Evolutionary conservation across 306 rosid species (phyloP).

Genomic region (Fagus crenata): DNA sequence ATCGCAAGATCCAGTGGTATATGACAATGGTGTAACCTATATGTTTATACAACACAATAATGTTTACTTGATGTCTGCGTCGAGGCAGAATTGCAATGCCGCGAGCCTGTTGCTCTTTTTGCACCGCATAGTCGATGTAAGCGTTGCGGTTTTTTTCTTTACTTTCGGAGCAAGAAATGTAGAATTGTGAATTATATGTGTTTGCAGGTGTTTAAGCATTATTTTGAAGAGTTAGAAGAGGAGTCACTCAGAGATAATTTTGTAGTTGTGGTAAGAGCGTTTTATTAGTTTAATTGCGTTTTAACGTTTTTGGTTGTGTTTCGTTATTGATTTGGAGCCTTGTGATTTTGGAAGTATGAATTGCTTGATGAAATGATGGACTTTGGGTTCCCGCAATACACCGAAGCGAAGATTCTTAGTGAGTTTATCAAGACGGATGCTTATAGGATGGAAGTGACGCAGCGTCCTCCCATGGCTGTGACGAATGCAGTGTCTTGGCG

Average conservation of each 20-base stretch:
- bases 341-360: slow-evolving; percentile 67
- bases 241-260: slow-evolving; percentile 97
- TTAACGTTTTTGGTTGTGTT: too few relatives aligned
- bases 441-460: slow-evolving; percentile 93
- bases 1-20: slow-evolving; percentile 88
- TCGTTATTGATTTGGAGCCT: not conserved
- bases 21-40: slow-evolving; percentile 84
- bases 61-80: slow-evolving; percentile 83
- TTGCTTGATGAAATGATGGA: slow-evolving; percentile 98
- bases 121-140: slow-evolving; percentile 89
- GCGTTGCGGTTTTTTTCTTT: slow-evolving; percentile 13
- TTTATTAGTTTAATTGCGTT: too few relatives aligned
- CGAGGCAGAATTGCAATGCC: slow-evolving; percentile 97
- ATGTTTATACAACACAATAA: slow-evolving; percentile 95
- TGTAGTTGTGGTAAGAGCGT: slow-evolving; percentile 85
- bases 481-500: slow-evolving; percentile 99
- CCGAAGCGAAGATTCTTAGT: slow-evolving; percentile 92
- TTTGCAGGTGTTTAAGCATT: slow-evolving; percentile 91
- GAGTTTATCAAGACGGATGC: slow-evolving; percentile 99
- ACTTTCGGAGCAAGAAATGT: not conserved
- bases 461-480: slow-evolving; percentile 99
- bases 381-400: slow-evolving; percentile 95
- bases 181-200: slow-evolving; percentile 9
- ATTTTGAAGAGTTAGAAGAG: slow-evolving; percentile 94
- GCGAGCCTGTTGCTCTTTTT: slow-evolving; percentile 87